Evolutionary conservation across 2,329 filamentous ascomycete genomes (phyloP).

Genomic region (Fusarium protoensiforme): DNA sequence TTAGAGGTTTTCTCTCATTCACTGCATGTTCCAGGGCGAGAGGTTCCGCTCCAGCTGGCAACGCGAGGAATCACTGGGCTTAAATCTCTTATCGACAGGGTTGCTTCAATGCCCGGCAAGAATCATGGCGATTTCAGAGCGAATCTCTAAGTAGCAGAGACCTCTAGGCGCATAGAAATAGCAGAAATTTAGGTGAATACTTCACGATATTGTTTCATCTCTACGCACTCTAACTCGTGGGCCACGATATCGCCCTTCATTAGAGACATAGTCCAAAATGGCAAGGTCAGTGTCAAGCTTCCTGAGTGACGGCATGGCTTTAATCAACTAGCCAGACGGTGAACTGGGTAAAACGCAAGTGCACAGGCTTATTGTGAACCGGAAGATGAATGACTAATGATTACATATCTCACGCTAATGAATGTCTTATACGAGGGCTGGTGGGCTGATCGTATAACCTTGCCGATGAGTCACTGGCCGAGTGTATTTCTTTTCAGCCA

Average conservation of each 20-base stretch:
- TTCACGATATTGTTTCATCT: no score
- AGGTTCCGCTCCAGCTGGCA: constrained; percentile 3
- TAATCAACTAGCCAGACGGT: no score
- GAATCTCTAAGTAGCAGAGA: background rate
- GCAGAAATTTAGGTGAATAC: no score
- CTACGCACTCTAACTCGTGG: no score
- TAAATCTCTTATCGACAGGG: background rate
- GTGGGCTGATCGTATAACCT: background rate
- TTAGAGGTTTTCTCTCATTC: constrained; percentile 24
- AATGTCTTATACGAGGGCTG: background rate
- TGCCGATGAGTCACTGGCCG: background rate
- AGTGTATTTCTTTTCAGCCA: background rate
- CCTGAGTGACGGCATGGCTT: no score
- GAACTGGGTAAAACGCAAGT: no score
- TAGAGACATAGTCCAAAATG: no score
- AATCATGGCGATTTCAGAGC: background rate
- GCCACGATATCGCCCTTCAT: no score
- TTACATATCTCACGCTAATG: background rate
- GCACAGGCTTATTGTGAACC: no score
- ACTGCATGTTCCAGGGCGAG: constrained; percentile 1
- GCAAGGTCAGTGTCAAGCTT: no score
- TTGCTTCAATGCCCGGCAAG: no score
- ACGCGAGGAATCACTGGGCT: background rate
- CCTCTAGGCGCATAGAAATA: background rate
- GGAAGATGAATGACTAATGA: background rate